phyloP scores from a whole-genome alignment of 1,284 basidiomycete genomes.

The Pseudozyma sp. region DNA sequence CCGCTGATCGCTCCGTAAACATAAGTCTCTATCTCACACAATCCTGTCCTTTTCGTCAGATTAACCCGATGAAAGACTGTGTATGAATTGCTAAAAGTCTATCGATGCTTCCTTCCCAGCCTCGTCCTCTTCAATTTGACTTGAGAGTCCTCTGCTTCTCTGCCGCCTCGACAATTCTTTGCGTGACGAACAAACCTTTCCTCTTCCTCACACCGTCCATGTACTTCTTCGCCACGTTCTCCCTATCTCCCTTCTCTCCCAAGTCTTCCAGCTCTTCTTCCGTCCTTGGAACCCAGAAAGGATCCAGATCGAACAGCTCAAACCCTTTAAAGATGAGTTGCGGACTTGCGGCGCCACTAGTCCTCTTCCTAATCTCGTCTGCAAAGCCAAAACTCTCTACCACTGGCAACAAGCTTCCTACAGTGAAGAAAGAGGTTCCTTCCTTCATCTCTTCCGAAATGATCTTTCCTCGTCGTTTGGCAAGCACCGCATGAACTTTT shows the following conservation, averaged over 20 bases:
- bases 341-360: slow-evolving; percentile 94
- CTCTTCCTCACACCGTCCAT: slow-evolving; percentile 84
- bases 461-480: slow-evolving; percentile 88
- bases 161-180: slow-evolving; percentile 64
- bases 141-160: slow-evolving; percentile 69
- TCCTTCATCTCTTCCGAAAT: slow-evolving; percentile 99
- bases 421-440: slow-evolving; percentile 93
- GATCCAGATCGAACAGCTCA: slow-evolving; percentile 74
- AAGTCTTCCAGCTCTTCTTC: slow-evolving; percentile 97
- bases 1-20: no score
- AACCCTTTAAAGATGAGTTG: slow-evolving; percentile 94
- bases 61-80: no score
- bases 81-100: no score
- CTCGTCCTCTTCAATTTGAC: slow-evolving; percentile 26
- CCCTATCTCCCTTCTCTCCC: slow-evolving; percentile 92
- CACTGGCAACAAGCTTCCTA: slow-evolving; percentile 90
- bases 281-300: slow-evolving; percentile 98
- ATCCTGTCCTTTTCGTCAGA: no score
- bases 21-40: no score
- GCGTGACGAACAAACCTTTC: slow-evolving; percentile 62
- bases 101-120: neutral
- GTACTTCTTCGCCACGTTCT: slow-evolving; percentile 93
- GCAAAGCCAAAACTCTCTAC: slow-evolving; percentile 98
- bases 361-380: slow-evolving; percentile 95
- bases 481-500: slow-evolving; percentile 95